phyloP scores from a whole-genome alignment of 305 asterid genomes.

The Solanum hybrid region DNA sequence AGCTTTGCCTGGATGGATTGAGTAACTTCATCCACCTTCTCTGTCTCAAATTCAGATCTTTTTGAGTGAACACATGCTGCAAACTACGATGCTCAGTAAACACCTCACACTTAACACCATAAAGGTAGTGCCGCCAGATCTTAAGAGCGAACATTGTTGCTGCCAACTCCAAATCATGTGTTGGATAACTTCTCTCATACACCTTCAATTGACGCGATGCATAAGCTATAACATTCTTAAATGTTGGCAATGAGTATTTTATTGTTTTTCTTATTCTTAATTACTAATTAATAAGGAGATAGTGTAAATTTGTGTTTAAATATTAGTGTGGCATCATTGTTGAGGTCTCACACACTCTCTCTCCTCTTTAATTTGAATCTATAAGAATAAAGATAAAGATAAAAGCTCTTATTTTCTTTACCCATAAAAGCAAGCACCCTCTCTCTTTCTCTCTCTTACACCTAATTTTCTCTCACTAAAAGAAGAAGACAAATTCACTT shows the following conservation, averaged over 20 bases:
- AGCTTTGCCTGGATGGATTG: no score
- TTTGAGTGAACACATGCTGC: no score
- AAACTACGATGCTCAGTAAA: no score
- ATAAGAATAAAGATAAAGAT: slow-evolving; percentile 1
- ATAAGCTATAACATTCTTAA: neutral
- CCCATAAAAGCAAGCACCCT: neutral
- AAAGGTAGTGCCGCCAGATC: no score
- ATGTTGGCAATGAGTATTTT: neutral
- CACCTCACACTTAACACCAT: no score
- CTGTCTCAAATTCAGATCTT: no score
- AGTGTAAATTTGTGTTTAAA: neutral
- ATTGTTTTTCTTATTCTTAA: neutral
- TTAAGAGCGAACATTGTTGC: no score
- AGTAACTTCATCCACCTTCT: no score
- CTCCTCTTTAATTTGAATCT: neutral
- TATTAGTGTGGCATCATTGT: neutral
- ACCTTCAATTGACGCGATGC: no score
- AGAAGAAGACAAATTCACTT: neutral
- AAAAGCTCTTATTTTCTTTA: neutral
- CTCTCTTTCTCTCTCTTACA: neutral
- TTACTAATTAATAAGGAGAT: neutral
- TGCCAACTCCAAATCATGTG: no score
- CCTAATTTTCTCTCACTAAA: neutral
- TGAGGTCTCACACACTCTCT: neutral
- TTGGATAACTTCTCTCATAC: no score